Base-by-base conservation (phyloP, 2,329 filamentous ascomycete species). In the Stemphylium lycopersici region DNA sequence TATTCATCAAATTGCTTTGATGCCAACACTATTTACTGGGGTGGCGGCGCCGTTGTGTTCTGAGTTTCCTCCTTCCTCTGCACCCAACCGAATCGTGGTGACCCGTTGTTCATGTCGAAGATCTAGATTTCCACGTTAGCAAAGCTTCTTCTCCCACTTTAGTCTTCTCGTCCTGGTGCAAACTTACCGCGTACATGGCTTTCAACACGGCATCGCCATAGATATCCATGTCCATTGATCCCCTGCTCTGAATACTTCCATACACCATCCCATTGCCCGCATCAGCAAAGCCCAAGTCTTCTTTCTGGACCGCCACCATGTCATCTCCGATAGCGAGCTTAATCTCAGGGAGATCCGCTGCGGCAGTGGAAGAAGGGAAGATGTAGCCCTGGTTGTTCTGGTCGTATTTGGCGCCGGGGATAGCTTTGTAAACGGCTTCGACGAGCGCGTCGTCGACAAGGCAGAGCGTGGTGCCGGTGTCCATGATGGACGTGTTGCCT, bases 381-480 rank as follows among this genome's bases (percentile, higher is more conserved):
- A 79, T 68, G 72, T 82, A 87, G 50, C 85, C 84, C 45, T 83
- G 86, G 34, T 78, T 73, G 2, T 63, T 60, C 10, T 62, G 16
- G 65, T 79, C 76, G 67, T 85, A 77, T 22, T 75, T 60, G 0
- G 87, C 78, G 4, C 83, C 82, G 2, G 70, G 55, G 48, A 89
- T 80, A 47, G 82, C 67, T n/a, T 68, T 68, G 77, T 89, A 90
- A 77, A 88, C 89, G 32, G 77, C 79, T 0, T 75, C 64, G 55
- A 84, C 81, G 48, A 87, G 77, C n/a, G 67, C 58, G 55, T 80
- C 74, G 11, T 83, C 82, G 8, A 88, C 73, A 43, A 88, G 77
- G 48, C 87, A 74, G 24, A 90, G 83, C 0, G 86, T 87, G 36
- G 87, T 89, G 36, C 87, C 87, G 1, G 87, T 90, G 73, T 90